Evolutionary conservation across 768 basidiomycete genomes (phyloP).

Genomic region (Hericium rajendrae): DNA sequence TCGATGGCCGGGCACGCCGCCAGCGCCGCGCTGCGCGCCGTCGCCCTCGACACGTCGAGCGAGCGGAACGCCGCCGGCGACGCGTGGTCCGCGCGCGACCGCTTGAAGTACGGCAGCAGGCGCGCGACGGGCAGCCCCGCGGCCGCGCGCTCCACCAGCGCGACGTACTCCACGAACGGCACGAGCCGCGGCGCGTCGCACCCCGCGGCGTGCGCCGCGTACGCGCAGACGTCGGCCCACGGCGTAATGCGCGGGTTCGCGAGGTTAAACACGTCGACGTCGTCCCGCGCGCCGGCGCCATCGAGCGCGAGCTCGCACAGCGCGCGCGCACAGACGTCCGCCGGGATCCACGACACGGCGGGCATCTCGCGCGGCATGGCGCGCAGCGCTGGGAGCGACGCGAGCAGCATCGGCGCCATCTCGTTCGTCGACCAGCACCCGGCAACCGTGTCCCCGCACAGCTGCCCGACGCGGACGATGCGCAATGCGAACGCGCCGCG

Average conservation of each 20-base stretch:
- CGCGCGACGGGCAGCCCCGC: not conserved
- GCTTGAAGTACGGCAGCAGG: not conserved
- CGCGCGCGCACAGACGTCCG: not conserved
- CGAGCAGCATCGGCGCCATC: slow-evolving; percentile 2
- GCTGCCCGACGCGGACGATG: not conserved
- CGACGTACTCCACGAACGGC: not conserved
- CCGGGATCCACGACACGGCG: slow-evolving; percentile 1
- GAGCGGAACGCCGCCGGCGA: not conserved
- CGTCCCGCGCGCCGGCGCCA: not conserved
- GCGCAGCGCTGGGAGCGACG: not conserved
- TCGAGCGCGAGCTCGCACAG: not conserved
- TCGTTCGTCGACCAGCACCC: not conserved
- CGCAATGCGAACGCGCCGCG: not conserved
- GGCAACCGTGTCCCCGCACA: not conserved
- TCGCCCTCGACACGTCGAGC: not conserved
- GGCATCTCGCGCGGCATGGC: not conserved
- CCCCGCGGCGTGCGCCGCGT: not conserved
- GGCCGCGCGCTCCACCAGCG: not conserved
- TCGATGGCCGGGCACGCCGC: not conserved
- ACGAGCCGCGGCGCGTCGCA: not conserved
- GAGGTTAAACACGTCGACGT: not conserved
- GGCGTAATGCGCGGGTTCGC: not conserved
- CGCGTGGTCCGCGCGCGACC: not conserved
- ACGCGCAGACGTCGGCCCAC: not conserved
- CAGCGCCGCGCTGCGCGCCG: not conserved